phyloP scores from a whole-genome alignment of 306 rosid genomes.

The Vigna mungo region DNA sequence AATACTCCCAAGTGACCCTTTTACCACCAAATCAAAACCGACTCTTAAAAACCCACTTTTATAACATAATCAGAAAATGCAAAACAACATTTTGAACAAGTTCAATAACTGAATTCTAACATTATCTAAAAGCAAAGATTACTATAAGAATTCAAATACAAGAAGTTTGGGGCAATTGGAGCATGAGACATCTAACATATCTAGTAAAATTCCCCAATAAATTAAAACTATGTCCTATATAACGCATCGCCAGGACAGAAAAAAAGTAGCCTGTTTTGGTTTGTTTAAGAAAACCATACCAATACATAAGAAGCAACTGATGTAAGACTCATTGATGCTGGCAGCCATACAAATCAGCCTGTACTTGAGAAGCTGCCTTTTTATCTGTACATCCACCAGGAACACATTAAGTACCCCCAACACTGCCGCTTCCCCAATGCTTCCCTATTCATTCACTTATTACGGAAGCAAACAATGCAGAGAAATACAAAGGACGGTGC shows the following conservation, averaged over 20 bases:
- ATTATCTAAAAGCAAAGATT: background rate
- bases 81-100: background rate
- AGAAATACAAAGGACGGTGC: slow-evolving; percentile 39
- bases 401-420: slow-evolving; percentile 42
- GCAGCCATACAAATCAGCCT: slow-evolving; percentile 52
- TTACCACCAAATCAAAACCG: background rate
- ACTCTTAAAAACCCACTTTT: background rate
- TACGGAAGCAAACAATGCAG: slow-evolving; percentile 46
- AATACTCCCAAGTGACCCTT: background rate
- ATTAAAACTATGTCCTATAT: slow-evolving; percentile 35
- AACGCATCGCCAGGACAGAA: slow-evolving; percentile 59
- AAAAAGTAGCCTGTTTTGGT: slow-evolving; percentile 68
- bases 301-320: slow-evolving; percentile 36
- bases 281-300: slow-evolving; percentile 47
- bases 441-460: slow-evolving; percentile 34
- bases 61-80: background rate
- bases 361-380: slow-evolving; percentile 51
- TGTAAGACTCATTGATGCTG: slow-evolving; percentile 41
- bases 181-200: slow-evolving; percentile 21
- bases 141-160: slow-evolving; percentile 35
- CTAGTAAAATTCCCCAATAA: slow-evolving; percentile 38
- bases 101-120: background rate
- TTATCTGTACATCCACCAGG: slow-evolving; percentile 46
- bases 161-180: slow-evolving; percentile 34
- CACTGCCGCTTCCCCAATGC: slow-evolving; percentile 41